Evolutionary conservation across 768 basidiomycete species (phyloP).

Genomic region (Tephrocybe sp.): DNA sequence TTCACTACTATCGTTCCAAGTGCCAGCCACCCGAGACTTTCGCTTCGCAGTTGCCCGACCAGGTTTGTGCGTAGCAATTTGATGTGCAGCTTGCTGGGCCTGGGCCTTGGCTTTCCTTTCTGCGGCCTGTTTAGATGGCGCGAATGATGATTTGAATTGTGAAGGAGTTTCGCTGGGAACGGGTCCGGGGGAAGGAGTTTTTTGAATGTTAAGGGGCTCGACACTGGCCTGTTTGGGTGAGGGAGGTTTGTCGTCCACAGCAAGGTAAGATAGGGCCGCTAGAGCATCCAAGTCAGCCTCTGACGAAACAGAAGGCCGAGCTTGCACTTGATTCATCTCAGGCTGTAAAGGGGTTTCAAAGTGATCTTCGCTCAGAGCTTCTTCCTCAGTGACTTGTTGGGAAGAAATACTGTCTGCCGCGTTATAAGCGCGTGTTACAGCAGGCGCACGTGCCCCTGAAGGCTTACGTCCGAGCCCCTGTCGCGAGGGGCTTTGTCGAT

Average conservation of each 20-base stretch:
- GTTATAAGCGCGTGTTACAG: conserved; percentile 41
- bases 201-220: conserved; percentile 36
- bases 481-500: conserved; percentile 34
- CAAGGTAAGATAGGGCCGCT: conserved; percentile 76
- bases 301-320: conserved; percentile 18
- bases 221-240: conserved; percentile 25
- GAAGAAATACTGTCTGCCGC: conserved; percentile 36
- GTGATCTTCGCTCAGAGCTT: conserved; percentile 24
- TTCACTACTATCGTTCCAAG: conserved; percentile 71
- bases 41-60: conserved; percentile 65
- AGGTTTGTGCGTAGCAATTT: conserved; percentile 74
- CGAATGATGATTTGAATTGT: conserved; percentile 83
- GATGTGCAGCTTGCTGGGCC: conserved; percentile 78
- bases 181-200: conserved; percentile 23
- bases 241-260: conserved; percentile 38
- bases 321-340: conserved; percentile 9
- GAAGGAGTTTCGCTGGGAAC: conserved; percentile 17
- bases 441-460: conserved; percentile 78
- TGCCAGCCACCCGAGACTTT: conserved; percentile 58
- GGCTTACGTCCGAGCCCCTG: conserved; percentile 64
- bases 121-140: conserved; percentile 77
- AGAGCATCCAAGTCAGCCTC: conserved; percentile 68
- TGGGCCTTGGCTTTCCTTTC: conserved; percentile 84
- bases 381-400: conserved; percentile 33
- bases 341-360: conserved; percentile 6